Evolutionary conservation across 495 filamentous ascomycete species (phyloP).

Genomic region (Penicillium taxi): DNA sequence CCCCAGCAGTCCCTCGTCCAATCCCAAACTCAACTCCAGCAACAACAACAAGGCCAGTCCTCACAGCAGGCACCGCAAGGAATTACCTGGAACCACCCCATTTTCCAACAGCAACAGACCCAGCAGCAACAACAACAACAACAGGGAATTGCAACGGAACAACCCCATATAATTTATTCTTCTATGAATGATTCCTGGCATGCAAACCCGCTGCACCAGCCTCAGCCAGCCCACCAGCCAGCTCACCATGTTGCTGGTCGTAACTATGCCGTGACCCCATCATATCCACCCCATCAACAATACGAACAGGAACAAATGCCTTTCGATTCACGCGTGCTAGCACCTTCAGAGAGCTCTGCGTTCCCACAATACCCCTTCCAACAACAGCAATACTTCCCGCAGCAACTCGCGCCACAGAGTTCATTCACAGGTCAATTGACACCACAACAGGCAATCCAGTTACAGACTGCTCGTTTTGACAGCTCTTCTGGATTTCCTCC

Average conservation of each 20-base stretch:
- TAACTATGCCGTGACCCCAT: slow-evolving; percentile 19
- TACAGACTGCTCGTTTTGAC: slow-evolving; percentile 19
- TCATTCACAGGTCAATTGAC: slow-evolving; percentile 22
- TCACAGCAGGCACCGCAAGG: slow-evolving; percentile 22
- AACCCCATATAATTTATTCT: slow-evolving; percentile 29
- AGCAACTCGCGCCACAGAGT: slow-evolving; percentile 24
- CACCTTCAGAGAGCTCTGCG: slow-evolving; percentile 25
- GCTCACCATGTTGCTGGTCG: no score
- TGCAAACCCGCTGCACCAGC: slow-evolving; percentile 25
- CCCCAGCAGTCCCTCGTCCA: no score
- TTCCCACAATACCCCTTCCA: slow-evolving; percentile 30
- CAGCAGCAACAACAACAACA: slow-evolving; percentile 8
- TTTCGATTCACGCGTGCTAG: slow-evolving; percentile 26
- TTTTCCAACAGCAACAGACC: slow-evolving; percentile 19
- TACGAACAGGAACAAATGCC: slow-evolving; percentile 28
- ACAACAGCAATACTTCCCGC: slow-evolving; percentile 25
- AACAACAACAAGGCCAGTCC: slow-evolving; percentile 22
- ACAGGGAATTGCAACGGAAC: slow-evolving; percentile 20
- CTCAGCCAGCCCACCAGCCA: no score
- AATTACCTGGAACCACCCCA: slow-evolving; percentile 32
- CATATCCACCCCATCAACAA: slow-evolving; percentile 25
- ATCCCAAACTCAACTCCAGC: no score
- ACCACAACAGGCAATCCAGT: slow-evolving; percentile 17
- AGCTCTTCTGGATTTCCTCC: slow-evolving; percentile 21
- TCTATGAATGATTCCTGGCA: slow-evolving; percentile 36